A percentile compares a stretch with the other conserved stretches of the same genome.
These are phyloP conservation scores for Trichoderma lentiforme DNA, from an alignment of 2,329 filamentous ascomycete species.

Conservation along the genomic window DNA sequence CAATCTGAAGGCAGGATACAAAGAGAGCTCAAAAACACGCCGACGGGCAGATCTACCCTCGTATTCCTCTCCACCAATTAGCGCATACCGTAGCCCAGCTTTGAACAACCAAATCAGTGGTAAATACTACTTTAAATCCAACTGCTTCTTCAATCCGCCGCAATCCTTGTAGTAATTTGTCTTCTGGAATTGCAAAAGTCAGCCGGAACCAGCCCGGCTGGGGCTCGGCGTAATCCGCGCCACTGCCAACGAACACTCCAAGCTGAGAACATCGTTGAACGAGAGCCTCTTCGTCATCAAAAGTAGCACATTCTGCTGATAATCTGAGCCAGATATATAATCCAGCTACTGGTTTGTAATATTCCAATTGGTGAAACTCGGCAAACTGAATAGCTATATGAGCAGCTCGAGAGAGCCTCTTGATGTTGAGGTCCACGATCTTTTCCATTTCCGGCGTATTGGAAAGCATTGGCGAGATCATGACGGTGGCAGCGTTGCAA, in stretches of 20 bases:
- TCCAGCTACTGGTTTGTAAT: slow-evolving; percentile 15
- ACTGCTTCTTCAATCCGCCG: slow-evolving; percentile 10
- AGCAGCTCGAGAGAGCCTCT: background rate
- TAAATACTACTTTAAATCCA: background rate
- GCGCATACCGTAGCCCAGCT: background rate
- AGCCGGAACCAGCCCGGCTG: slow-evolving; percentile 16
- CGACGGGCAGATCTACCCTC: background rate
- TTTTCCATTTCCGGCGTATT: background rate
- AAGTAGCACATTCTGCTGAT: background rate
- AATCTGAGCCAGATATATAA: slow-evolving; percentile 14
- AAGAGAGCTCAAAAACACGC: background rate
- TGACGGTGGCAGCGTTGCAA: slow-evolving; percentile 9
- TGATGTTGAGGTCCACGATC: background rate
- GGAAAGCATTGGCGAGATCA: background rate
- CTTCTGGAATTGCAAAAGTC: slow-evolving; percentile 7
- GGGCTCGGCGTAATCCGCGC: slow-evolving; percentile 9
- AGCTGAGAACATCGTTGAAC: background rate
- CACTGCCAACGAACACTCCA: slow-evolving; percentile 8
- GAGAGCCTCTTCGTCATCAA: slow-evolving; percentile 7
- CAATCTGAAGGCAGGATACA: background rate
- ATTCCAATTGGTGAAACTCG: slow-evolving; percentile 8
- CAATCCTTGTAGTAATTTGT: background rate
- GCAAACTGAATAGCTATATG: slow-evolving; percentile 5
- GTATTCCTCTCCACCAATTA: background rate
- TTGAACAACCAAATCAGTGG: background rate